Evolutionary conservation across 164 flowering plant species (phyloP).

Genomic region (Malania oleifera): DNA sequence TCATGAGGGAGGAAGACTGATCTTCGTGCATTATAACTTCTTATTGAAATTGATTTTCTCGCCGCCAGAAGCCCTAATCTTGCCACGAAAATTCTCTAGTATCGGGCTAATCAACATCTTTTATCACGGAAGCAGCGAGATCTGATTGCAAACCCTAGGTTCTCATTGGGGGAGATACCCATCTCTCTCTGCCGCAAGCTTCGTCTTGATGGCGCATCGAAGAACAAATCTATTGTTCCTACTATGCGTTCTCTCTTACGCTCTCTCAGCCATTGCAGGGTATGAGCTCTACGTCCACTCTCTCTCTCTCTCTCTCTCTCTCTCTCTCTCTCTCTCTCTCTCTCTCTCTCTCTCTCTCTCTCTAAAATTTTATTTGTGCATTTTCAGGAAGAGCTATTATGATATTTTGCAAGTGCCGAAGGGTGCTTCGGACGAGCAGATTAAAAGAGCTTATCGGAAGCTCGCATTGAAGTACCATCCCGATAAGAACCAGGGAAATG

Average conservation of each 20-base stretch:
- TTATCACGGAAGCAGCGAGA: not conserved
- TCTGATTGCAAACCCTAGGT: conserved; percentile 3
- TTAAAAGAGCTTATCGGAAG: conserved; percentile 91
- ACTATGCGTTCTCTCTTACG: conserved; percentile 32
- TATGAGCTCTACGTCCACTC: conserved; percentile 15
- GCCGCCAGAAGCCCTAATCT: not conserved
- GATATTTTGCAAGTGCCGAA: conserved; percentile 82
- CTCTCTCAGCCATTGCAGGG: conserved; percentile 50
- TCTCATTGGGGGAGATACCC: conserved; percentile 22
- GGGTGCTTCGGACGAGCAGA: conserved; percentile 94
- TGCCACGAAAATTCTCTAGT: not conserved
- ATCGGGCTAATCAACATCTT: too few relatives aligned
- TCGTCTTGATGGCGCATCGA: conserved; percentile 41
- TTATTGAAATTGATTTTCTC: not conserved
- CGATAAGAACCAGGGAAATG: conserved; percentile 97
- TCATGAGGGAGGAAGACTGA: not conserved
- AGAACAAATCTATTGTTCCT: conserved; percentile 32
- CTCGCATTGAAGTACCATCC: conserved; percentile 97
- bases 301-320: not conserved
- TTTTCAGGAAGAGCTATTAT: conserved; percentile 82
- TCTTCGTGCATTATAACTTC: not conserved
- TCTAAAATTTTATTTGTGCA: not conserved
- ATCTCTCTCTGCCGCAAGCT: conserved; percentile 19
- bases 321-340: not conserved
- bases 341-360: not conserved